phyloP scores from a whole-genome alignment of 305 asterid species.

The Caryopteris hybrid region DNA sequence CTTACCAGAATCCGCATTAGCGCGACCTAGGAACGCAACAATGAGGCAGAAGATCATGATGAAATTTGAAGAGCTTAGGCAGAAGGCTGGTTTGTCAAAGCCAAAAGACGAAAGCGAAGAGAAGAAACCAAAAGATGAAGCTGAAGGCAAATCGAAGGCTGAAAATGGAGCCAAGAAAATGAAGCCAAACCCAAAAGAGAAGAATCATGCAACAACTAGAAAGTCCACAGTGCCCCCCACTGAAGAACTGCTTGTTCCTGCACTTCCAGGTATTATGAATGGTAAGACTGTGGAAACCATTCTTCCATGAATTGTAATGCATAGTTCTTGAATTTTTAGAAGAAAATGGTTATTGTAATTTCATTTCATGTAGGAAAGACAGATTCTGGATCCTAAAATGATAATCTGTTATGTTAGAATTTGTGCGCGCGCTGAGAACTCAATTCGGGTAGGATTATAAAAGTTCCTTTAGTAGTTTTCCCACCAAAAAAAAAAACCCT shows the following conservation, averaged over 20 bases:
- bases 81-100: constrained; percentile 34
- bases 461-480: neutral
- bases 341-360: neutral
- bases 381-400: neutral
- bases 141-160: constrained; percentile 11
- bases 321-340: neutral
- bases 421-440: neutral
- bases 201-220: constrained; percentile 11
- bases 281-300: constrained; percentile 28
- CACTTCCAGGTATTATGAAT: constrained; percentile 36
- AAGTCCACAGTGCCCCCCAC: constrained; percentile 6
- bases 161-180: neutral
- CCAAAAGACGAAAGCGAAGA: constrained; percentile 27
- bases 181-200: constrained; percentile 9
- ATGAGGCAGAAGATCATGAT: constrained; percentile 42
- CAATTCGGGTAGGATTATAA: neutral
- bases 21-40: constrained; percentile 41
- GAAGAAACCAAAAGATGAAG: constrained; percentile 18
- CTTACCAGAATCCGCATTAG: constrained; percentile 43
- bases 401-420: neutral
- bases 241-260: constrained; percentile 20
- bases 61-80: constrained; percentile 35
- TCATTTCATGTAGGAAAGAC: neutral
- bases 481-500: neutral
- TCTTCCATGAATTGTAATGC: constrained; percentile 18